phyloP scores from a whole-genome alignment of 106 monocot species.

The Acorus gramineus region DNA sequence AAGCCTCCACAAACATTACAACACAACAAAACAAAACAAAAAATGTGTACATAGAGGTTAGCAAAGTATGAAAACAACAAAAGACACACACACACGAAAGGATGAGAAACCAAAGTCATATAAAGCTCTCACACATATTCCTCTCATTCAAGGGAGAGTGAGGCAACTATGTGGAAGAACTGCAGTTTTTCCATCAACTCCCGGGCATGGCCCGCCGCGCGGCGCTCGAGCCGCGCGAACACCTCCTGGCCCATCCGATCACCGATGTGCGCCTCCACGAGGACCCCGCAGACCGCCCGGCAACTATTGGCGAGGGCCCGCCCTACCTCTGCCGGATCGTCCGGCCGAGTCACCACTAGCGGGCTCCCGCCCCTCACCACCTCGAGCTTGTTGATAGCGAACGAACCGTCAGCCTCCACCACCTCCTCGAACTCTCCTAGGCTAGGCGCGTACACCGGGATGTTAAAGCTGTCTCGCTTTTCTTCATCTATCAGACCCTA shows the following conservation, averaged over 20 bases:
- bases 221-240: constrained; percentile 10
- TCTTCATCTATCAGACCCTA: constrained; percentile 21
- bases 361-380: constrained; percentile 11
- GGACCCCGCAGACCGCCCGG: constrained; percentile 10
- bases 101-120: too few species aligned
- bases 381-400: constrained; percentile 19
- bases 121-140: too few species aligned
- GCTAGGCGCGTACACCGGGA: constrained; percentile 23
- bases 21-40: too few species aligned
- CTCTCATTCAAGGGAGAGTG: background rate
- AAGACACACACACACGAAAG: too few species aligned
- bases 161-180: constrained; percentile 19
- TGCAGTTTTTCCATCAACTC: constrained; percentile 15
- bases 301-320: constrained; percentile 10
- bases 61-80: too few species aligned
- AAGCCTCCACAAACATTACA: too few species aligned
- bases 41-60: too few species aligned
- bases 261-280: constrained; percentile 28
- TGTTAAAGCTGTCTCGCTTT: constrained; percentile 26
- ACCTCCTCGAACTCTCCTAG: constrained; percentile 28
- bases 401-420: constrained; percentile 8
- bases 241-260: constrained; percentile 5
- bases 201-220: constrained; percentile 1
- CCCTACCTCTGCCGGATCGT: constrained; percentile 14
- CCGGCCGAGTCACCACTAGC: constrained; percentile 9